A percentile compares a stretch with the other conserved stretches of the same genome.
Evolutionary conservation across 371 early-diverging fungal genomes (phyloP).

Genomic region (Syncephalastrum monosporum): DNA sequence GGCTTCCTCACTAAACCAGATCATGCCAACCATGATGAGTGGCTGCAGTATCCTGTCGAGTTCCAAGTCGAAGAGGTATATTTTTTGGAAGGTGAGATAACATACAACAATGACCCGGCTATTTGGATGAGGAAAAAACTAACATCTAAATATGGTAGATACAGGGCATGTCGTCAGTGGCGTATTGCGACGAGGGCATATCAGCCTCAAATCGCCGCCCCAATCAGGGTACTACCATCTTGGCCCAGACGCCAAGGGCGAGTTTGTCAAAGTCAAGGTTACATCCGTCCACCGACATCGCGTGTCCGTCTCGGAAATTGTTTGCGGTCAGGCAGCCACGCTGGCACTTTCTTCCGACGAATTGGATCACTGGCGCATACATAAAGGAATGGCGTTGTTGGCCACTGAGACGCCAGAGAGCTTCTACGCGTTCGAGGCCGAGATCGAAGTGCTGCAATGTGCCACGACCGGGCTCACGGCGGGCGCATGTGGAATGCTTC

Average conservation of each 20-base stretch:
- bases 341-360: conserved; percentile 65
- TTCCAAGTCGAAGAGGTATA: conserved; percentile 89
- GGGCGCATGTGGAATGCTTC: conserved; percentile 91
- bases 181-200: conserved; percentile 49
- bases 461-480: conserved; percentile 60
- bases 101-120: conserved; percentile 14
- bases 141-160: conserved; percentile 25
- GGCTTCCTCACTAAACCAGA: conserved; percentile 63
- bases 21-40: conserved; percentile 23
- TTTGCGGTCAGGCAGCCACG: conserved; percentile 83
- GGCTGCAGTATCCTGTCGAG: conserved; percentile 63
- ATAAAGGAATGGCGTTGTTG: conserved; percentile 88
- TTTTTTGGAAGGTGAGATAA: conserved; percentile 73
- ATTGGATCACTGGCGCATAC: conserved; percentile 51
- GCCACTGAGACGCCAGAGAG: conserved; percentile 49
- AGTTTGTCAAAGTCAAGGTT: conserved; percentile 55
- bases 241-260: conserved; percentile 55
- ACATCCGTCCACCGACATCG: conserved; percentile 89
- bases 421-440: conserved; percentile 82
- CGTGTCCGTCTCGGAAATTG: conserved; percentile 65
- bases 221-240: conserved; percentile 33
- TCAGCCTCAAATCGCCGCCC: conserved; percentile 26
- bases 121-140: neutral
- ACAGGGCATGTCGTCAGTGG: conserved; percentile 59
- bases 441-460: conserved; percentile 74